These are phyloP conservation scores for Limnomonas spitsbergensis DNA, from an alignment of 139 green algal species.

Conservation along the genomic window DNA sequence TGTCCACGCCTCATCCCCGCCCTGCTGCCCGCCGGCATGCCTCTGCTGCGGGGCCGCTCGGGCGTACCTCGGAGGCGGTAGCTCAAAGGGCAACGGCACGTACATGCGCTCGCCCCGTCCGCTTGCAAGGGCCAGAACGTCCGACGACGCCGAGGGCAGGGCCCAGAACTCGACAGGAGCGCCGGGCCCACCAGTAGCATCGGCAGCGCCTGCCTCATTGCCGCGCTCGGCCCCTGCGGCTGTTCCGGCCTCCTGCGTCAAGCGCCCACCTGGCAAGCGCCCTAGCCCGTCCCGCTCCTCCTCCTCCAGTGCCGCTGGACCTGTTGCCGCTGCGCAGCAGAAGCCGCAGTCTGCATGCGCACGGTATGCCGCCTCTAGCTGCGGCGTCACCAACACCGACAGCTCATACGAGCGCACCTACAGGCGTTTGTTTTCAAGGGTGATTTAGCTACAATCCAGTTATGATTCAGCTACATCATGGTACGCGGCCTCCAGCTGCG, in stretches of 20 bases:
- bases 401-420: slow-evolving; percentile 18
- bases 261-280: neutral
- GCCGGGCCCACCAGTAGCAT: no score
- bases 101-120: neutral
- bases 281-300: neutral
- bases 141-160: neutral
- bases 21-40: neutral
- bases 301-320: neutral
- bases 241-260: neutral
- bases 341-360: slow-evolving; percentile 1
- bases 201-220: no score
- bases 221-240: neutral
- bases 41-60: neutral
- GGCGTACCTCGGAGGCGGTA: neutral
- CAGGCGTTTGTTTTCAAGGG: neutral
- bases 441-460: no score
- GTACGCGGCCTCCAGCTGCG: neutral
- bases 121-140: neutral
- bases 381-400: neutral
- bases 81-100: neutral
- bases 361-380: neutral
- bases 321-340: neutral
- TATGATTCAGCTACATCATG: no score
- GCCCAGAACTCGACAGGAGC: neutral
- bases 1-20: neutral